Base-by-base conservation (phyloP, 169 alveolate species). In the Cyclospora cayetanensis region DNA sequence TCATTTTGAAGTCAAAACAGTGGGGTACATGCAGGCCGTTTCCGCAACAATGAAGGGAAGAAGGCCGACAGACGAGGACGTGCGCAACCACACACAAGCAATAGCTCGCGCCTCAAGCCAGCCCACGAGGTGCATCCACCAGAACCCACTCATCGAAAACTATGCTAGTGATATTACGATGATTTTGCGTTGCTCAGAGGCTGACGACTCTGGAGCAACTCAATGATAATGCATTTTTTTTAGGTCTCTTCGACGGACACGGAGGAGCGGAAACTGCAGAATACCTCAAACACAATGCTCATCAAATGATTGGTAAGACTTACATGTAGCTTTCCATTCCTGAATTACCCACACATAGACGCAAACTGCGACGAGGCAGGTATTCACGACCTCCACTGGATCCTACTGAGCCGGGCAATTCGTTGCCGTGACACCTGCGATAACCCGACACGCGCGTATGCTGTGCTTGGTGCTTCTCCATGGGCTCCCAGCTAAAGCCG, bases 61-160 rank as follows among this genome's bases (percentile, higher is more conserved):
- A 31, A 68, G 80, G n/a, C 80, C 80, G 50, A 68, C 80, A 4
- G 80, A 68, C 25, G 80, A 68, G n/a, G 80, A 68, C 46, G 80
- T 68, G 27, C 0, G 80, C 31, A 66, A 0, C 31, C 15, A 9
- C 35, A 63, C 9, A n/a, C 1, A 63, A 0, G 74, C 34, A 0
- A n/a, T n/a, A n/a, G n/a, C n/a, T n/a, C n/a, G n/a, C n/a, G n/a
- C n/a, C 63, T 50, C 63, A 50, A 22, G 15, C 22, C 63, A 18
- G 0, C 63, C 22, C 63, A 15, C 22, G 22, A 18, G 22, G 63
- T 50, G 15, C 63, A 18, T 50, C 25, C 0, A 50, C 15, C 0
- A 22, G 25, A 50, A 50, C 0, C 63, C 15, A 22, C 25, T 22
- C 15, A 50, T 18, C 63, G 22, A 22, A 50, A 50, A 15, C 63